Base-by-base conservation (phyloP, 495 filamentous ascomycete species). In the Bacidia gigantensis region DNA sequence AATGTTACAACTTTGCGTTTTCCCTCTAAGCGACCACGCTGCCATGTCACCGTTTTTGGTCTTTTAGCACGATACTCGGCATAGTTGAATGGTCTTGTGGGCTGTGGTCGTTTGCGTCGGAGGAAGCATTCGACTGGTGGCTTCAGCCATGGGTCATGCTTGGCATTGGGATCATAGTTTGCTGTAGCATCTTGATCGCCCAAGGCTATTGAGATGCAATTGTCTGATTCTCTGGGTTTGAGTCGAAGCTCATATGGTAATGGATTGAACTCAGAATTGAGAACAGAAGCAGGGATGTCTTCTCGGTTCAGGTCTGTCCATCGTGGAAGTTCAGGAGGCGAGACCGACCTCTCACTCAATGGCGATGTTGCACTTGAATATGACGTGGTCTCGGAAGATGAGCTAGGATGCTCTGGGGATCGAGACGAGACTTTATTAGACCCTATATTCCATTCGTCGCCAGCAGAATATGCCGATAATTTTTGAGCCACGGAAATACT, bases 111-210 rank as follows among this genome's bases (percentile, higher is more conserved):
- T 5, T 46, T 46, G 2, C 25, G 39, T 23, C 42, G 35, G 2
- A 25, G 25, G 9, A 50, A 20, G 32, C 26, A 3, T 38, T 50
- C 25, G 11, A 12, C 18, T 14, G 47, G 47, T 9, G 46, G 32
- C 1, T 24, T 18, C 2, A 55, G 32, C 3, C 23, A 43, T 40
- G 23, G 53, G 26, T 39, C 39, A 14, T 26, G n/a, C 21, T 52
- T 57, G 18, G 46, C 43, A n/a, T 40, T 17, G 23, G 52, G 58
- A 43, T 60, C 58, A 23, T 53, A 60, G 3, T 39, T 53, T 12
- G 51, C 58, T 22, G 51, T 60, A 18, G 47, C 40, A 38, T 60
- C 58, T 38, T 58, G 55, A 23, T 60, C 58, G 9, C 57, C 35
- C 22, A 49, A 52, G 9, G 55, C 55, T 12, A 49, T 45, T 5